Conservation (phyloP, 108 stramenopile genomes). For the Nannochloropsis oceanica region DNA sequence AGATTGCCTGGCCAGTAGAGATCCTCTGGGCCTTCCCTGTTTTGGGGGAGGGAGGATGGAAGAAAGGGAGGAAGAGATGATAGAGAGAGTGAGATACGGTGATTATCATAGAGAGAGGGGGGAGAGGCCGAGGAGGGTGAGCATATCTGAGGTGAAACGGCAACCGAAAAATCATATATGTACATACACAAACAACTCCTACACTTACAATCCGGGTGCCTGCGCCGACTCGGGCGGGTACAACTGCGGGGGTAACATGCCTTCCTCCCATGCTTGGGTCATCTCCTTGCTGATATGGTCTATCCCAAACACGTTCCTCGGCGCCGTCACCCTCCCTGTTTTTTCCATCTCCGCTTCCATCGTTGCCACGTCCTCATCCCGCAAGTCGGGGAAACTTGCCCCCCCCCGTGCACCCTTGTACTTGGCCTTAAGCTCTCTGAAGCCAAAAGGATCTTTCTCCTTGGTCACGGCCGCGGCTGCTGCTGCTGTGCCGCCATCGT, state of each 20-base stretch:
- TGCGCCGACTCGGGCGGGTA: neutral
- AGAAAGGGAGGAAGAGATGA: neutral
- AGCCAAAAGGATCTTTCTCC: neutral
- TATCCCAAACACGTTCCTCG: neutral
- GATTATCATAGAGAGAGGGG: too few species aligned
- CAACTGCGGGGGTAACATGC: neutral
- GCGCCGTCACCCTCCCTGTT: neutral
- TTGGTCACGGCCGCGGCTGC: neutral
- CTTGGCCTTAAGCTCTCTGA: neutral
- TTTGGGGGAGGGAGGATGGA: neutral
- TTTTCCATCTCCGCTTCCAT: neutral
- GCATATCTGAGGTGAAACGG: too few species aligned
- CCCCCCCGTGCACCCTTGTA: neutral
- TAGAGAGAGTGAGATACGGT: neutral
- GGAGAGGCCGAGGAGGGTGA: too few species aligned
- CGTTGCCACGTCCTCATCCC: neutral
- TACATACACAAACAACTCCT: too few species aligned
- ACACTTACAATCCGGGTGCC: neutral
- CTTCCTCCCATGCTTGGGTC: neutral
- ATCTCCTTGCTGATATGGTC: neutral
- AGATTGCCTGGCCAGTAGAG: neutral
- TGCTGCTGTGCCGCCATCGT: neutral
- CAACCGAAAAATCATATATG: too few species aligned
- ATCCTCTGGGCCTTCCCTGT: neutral
- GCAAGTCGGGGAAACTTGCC: neutral